Percentiles rank a stretch among this genome's conserved stretches.
Evolutionary conservation across 108 stramenopile genomes (phyloP).

Genomic region (Skeletonema grethae): DNA sequence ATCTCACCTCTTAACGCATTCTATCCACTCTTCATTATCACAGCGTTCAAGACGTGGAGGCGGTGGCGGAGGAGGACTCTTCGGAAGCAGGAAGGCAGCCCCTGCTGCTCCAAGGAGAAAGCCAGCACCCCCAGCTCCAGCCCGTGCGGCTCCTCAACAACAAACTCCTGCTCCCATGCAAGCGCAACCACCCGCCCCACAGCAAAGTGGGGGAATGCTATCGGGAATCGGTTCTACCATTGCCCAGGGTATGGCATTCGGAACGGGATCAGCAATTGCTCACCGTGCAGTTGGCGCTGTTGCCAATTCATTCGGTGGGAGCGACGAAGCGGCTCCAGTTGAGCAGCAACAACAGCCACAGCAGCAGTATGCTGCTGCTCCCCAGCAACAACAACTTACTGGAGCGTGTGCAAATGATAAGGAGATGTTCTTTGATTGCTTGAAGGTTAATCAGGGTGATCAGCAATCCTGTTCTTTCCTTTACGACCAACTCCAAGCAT

Average conservation of each 20-base stretch:
- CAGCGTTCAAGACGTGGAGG: constrained; percentile 42
- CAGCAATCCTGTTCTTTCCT: constrained; percentile 90
- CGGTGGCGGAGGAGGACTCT: constrained; percentile 28
- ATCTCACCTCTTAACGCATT: not conserved
- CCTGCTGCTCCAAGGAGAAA: constrained; percentile 19
- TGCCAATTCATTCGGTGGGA: constrained; percentile 74
- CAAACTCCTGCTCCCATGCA: constrained; percentile 51
- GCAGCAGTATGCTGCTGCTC: constrained; percentile 28
- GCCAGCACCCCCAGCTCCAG: constrained; percentile 37
- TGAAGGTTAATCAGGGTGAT: constrained; percentile 89
- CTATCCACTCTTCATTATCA: not conserved
- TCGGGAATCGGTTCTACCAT: constrained; percentile 95
- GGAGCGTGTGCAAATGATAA: constrained; percentile 89
- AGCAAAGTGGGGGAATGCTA: constrained; percentile 90
- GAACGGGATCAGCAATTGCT: constrained; percentile 95
- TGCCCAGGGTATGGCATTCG: constrained; percentile 98
- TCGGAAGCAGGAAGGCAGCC: constrained; percentile 14
- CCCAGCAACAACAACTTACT: constrained; percentile 37
- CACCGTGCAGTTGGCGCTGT: constrained; percentile 92
- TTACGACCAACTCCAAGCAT: constrained; percentile 89
- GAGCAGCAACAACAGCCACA: constrained; percentile 27
- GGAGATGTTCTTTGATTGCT: constrained; percentile 92
- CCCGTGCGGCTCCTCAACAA: constrained; percentile 30
- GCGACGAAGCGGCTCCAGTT: constrained; percentile 21
- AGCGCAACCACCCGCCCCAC: constrained; percentile 43